These are phyloP conservation scores for Candida tammaniensis DNA, from an alignment of 805 yeast genomes.

Conservation along the genomic window DNA sequence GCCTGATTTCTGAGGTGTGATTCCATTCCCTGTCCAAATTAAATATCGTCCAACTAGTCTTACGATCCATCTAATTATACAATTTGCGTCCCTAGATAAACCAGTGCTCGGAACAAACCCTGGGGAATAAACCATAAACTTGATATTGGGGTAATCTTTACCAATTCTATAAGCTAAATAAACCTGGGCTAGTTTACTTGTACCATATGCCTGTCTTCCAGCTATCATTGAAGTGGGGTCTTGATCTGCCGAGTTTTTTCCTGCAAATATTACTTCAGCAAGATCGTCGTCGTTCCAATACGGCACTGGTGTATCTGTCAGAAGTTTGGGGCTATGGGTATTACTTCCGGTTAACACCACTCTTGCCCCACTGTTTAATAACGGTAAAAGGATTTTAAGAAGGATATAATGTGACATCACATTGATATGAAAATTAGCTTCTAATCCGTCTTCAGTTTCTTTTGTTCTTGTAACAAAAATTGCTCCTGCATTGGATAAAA, in stretches of 20 bases:
- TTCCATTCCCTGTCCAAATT: no score
- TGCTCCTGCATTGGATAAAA: slow-evolving; percentile 6
- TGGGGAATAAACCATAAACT: slow-evolving; percentile 6
- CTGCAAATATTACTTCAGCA: background rate
- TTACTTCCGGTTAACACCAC: slow-evolving; percentile 8
- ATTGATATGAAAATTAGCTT: slow-evolving; percentile 6
- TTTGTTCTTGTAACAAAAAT: background rate
- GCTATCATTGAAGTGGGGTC: slow-evolving; percentile 3
- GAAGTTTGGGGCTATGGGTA: slow-evolving; percentile 6
- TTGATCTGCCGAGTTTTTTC: slow-evolving; percentile 2
- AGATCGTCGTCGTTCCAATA: slow-evolving; percentile 5
- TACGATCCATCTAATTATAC: no score
- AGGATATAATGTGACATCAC: slow-evolving; percentile 4
- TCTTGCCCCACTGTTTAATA: background rate
- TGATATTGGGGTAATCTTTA: slow-evolving; percentile 3
- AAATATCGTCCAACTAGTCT: no score
- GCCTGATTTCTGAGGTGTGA: no score
- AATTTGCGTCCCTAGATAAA: slow-evolving; percentile 1
- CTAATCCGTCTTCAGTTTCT: slow-evolving; percentile 6
- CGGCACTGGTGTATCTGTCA: slow-evolving; percentile 4
- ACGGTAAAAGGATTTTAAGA: slow-evolving; percentile 2
- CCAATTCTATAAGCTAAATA: slow-evolving; percentile 6
- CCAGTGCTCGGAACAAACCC: slow-evolving; percentile 3
- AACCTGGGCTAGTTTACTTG: slow-evolving; percentile 5
- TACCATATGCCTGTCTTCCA: slow-evolving; percentile 6